phyloP scores from a whole-genome alignment of 768 basidiomycete genomes.

The Botryobasidium botryosum region DNA sequence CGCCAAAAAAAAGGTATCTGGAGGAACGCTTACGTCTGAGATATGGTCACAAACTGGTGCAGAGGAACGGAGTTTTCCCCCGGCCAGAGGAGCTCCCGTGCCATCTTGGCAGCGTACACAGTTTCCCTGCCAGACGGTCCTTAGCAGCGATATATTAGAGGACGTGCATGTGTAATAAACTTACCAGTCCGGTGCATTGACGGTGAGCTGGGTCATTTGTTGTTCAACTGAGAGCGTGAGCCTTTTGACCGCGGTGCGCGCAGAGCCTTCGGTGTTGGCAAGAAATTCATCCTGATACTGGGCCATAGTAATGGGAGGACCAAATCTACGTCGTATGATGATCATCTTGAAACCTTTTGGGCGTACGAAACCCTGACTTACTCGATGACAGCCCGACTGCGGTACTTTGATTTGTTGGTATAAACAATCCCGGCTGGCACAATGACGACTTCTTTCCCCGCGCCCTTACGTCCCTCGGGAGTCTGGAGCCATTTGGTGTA shows the following conservation, averaged over 20 bases:
- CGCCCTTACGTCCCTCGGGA: slow-evolving; percentile 26
- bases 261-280: slow-evolving; percentile 44
- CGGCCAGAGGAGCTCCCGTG: slow-evolving; percentile 85
- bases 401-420: slow-evolving; percentile 89
- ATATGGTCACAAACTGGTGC: slow-evolving; percentile 65
- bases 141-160: background rate
- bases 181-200: slow-evolving; percentile 87
- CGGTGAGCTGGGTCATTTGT: slow-evolving; percentile 54
- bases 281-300: slow-evolving; percentile 63
- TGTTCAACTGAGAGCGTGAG: slow-evolving; percentile 60
- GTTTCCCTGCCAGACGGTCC: slow-evolving; percentile 47
- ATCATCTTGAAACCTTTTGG: background rate
- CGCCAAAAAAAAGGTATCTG: slow-evolving; percentile 6
- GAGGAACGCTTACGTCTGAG: slow-evolving; percentile 61
- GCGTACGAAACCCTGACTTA: slow-evolving; percentile 22
- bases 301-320: slow-evolving; percentile 60
- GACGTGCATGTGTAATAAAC: slow-evolving; percentile 4
- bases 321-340: slow-evolving; percentile 38
- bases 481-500: slow-evolving; percentile 64
- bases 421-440: slow-evolving; percentile 84
- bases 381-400: slow-evolving; percentile 56
- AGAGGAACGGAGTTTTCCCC: slow-evolving; percentile 58
- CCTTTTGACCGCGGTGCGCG: slow-evolving; percentile 70
- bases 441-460: slow-evolving; percentile 37
- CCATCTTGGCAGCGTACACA: slow-evolving; percentile 79